Base-by-base conservation (phyloP, 805 yeast genomes). In the Metschnikowia dekortorum region DNA sequence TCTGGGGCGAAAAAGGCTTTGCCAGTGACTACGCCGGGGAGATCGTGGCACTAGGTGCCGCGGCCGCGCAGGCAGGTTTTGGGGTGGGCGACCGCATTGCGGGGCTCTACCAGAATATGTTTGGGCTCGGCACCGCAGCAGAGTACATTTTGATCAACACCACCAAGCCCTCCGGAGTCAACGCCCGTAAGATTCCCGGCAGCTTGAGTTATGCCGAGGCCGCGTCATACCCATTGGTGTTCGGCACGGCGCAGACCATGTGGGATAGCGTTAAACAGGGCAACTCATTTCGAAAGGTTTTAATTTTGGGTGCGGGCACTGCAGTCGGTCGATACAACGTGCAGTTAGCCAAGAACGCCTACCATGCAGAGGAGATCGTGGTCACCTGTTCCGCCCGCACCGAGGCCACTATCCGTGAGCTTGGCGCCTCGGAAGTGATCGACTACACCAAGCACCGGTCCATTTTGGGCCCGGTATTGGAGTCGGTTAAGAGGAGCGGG, bases 231-330 rank as follows among this genome's bases (percentile, higher is more conserved):
- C 86, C 89, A 0, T 66, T 84, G 55, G 84, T 81, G 0, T 80
- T 77, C 55, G 80, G 82, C 16, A 84, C 95, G 3, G 91, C 92
- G 0, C 74, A 61, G 55, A 62, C 70, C 44, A 61, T 74, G 45
- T 62, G 77, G 31, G 61, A 62, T 8, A 46, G 51, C 29, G 61
- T 62, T 3, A 26, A 38, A 11, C 70, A 66, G 33, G 66, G 79
- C 18, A 70, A 68, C 36, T 70, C 71, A 9, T 70, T 71, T 8
- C 70, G 81, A 5, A 77, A 74, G 51, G 79, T 85, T 4, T 70
- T 87, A 44, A 75, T 88, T 18, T 69, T 86, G 43, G 96, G 96
- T 36, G 92, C 86, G 28, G 83, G 87, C 8, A 82, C 95, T 1
- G 68, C 84, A 11, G 90, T 85, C 13, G 90, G 91, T 22, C 62